phyloP scores from a whole-genome alignment of 129 eudicot species.

The Flaveria robusta region DNA sequence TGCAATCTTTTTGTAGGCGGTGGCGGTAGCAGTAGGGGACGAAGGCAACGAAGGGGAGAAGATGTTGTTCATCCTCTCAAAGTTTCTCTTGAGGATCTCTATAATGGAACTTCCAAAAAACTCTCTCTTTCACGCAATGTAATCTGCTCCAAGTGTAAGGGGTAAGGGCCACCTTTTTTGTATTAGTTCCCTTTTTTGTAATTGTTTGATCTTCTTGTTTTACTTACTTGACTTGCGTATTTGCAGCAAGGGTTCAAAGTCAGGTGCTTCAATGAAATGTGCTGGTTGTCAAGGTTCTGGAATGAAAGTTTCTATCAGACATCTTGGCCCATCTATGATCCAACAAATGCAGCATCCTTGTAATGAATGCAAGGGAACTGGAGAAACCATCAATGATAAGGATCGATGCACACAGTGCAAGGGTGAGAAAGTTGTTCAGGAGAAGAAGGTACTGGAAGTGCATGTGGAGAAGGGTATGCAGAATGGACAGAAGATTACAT shows the following conservation, averaged over 20 bases:
- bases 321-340: conserved; percentile 66
- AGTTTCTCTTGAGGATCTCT: conserved; percentile 49
- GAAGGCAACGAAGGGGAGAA: conserved; percentile 55
- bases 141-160: conserved; percentile 35
- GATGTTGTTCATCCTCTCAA: conserved; percentile 53
- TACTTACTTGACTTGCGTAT: neutral
- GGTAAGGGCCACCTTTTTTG: conserved; percentile 25
- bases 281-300: conserved; percentile 76
- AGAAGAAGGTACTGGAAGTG: conserved; percentile 62
- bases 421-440: conserved; percentile 67
- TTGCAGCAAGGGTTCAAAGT: conserved; percentile 66
- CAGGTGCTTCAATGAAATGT: conserved; percentile 72
- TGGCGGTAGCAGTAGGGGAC: conserved; percentile 57
- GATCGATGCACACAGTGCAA: conserved; percentile 68
- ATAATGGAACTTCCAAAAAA: conserved; percentile 34
- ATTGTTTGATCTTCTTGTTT: neutral
- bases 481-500: conserved; percentile 69
- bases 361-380: conserved; percentile 68
- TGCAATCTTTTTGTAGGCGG: conserved; percentile 23
- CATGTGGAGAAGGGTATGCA: conserved; percentile 75
- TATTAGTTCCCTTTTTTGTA: neutral
- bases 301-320: conserved; percentile 65
- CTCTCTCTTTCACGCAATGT: conserved; percentile 35
- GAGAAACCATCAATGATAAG: conserved; percentile 57
- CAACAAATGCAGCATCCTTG: conserved; percentile 77